Percentiles rank a stretch among this genome's conserved stretches.
Conservation (phyloP, 1,284 basidiomycete genomes). For the Anthracocystis panici-leucophaei region DNA sequence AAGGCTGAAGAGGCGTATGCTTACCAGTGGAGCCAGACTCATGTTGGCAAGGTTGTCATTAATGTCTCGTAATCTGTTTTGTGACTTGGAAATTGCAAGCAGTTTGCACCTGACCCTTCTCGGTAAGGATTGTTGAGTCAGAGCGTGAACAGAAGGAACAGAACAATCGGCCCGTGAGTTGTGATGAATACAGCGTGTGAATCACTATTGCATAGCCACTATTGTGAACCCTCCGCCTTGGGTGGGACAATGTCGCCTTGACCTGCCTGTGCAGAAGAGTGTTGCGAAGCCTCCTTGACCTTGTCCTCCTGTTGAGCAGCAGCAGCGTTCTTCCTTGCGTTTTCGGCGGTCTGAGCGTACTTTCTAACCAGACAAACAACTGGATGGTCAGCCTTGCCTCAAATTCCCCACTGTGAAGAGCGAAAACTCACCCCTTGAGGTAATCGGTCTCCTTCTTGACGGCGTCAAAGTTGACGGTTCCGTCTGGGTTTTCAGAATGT, state of each 20-base stretch:
- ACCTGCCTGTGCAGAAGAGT: constrained; percentile 10
- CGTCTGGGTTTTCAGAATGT: constrained; percentile 50
- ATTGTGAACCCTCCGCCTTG: constrained; percentile 21
- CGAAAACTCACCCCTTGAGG: constrained; percentile 43
- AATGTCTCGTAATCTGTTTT: constrained; percentile 19
- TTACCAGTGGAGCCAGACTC: constrained; percentile 70
- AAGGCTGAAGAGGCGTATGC: constrained; percentile 72
- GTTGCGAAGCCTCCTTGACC: constrained; percentile 6
- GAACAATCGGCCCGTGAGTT: no score
- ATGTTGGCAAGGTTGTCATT: constrained; percentile 62
- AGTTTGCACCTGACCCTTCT: background rate
- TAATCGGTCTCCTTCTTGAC: constrained; percentile 43
- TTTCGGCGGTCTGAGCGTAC: constrained; percentile 52
- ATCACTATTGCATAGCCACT: background rate
- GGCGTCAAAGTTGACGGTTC: constrained; percentile 54
- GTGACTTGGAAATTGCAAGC: background rate
- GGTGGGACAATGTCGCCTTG: constrained; percentile 36
- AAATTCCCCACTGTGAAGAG: background rate
- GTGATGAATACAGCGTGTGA: no score
- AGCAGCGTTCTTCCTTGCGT: constrained; percentile 42
- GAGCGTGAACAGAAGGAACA: background rate
- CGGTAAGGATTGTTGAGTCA: background rate
- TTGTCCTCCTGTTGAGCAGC: constrained; percentile 10
- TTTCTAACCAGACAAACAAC: constrained; percentile 18
- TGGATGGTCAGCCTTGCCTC: background rate